These are phyloP conservation scores for Gossypium lobatum DNA, from an alignment of 441 rosid genomes.

Conservation along the genomic window DNA sequence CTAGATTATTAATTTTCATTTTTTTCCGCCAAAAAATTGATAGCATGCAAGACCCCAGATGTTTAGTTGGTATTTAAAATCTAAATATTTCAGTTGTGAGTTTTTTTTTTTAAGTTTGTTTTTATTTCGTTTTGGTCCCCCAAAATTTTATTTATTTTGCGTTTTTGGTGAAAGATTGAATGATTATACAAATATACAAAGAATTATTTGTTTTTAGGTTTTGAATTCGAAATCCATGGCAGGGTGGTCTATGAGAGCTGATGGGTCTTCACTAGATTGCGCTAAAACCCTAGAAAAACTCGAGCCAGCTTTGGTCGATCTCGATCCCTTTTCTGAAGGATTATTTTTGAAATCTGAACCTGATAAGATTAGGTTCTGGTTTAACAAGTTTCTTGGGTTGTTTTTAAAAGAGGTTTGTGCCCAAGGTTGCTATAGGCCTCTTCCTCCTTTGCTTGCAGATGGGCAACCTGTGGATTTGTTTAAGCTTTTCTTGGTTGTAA, in stretches of 20 bases:
- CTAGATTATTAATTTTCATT: slow-evolving; percentile 17
- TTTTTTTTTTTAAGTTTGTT: background rate
- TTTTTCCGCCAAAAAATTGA: slow-evolving; percentile 51
- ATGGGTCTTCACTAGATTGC: slow-evolving; percentile 28
- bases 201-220: slow-evolving; percentile 33
- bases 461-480: slow-evolving; percentile 42
- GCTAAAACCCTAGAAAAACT: slow-evolving; percentile 19
- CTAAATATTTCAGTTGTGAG: background rate
- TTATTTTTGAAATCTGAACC: background rate
- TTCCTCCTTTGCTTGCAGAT: slow-evolving; percentile 40
- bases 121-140: background rate
- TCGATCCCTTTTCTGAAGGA: slow-evolving; percentile 17
- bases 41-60: slow-evolving; percentile 1
- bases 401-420: slow-evolving; percentile 31
- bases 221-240: slow-evolving; percentile 53
- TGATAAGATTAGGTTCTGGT: slow-evolving; percentile 31
- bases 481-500: slow-evolving; percentile 41
- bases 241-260: slow-evolving; percentile 57
- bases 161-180: slow-evolving; percentile 5
- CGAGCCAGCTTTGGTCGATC: slow-evolving; percentile 13
- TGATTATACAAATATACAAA: slow-evolving; percentile 13
- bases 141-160: background rate
- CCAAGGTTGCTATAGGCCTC: slow-evolving; percentile 38
- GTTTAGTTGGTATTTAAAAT: background rate
- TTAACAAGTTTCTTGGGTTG: slow-evolving; percentile 45